phyloP scores from a whole-genome alignment of 75 land plant species.

The Pinus tabuliformis region DNA sequence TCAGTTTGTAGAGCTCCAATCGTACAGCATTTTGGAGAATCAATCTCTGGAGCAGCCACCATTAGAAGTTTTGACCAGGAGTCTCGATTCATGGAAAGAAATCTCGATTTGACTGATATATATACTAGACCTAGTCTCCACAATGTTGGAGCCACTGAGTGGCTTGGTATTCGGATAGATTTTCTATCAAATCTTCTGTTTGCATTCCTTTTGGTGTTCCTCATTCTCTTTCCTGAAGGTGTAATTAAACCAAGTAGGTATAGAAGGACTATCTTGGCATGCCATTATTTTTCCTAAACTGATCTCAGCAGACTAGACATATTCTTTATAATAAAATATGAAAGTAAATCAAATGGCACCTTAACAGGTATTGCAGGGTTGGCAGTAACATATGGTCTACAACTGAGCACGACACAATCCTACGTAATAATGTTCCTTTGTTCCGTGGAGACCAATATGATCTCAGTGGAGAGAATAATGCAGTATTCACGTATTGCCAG shows the following conservation, averaged over 20 bases:
- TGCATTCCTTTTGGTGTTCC: conserved; percentile 56
- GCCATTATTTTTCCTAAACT: background rate
- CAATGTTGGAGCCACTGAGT: conserved; percentile 69
- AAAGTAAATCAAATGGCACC: background rate
- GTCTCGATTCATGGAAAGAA: conserved; percentile 41
- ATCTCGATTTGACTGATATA: conserved; percentile 41
- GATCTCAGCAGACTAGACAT: background rate
- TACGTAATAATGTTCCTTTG: conserved; percentile 76
- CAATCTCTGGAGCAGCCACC: conserved; percentile 57
- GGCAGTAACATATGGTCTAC: conserved; percentile 67
- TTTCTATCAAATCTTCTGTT: conserved; percentile 52
- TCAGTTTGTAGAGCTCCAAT: conserved; percentile 61
- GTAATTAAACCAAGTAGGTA: conserved; percentile 55
- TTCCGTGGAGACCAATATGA: conserved; percentile 83
- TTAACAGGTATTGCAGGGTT: conserved; percentile 75
- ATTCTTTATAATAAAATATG: background rate
- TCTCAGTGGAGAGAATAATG: conserved; percentile 83
- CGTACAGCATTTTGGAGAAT: conserved; percentile 69
- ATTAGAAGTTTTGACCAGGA: conserved; percentile 70
- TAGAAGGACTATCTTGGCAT: background rate
- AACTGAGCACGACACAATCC: conserved; percentile 32
- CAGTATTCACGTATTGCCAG: conserved; percentile 66
- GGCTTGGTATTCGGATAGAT: conserved; percentile 81
- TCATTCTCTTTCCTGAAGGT: conserved; percentile 67
- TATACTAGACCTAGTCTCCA: conserved; percentile 65